Evolutionary conservation across 1,139 yeast species (phyloP).

Genomic region (Debaryomycetaceae sp.): DNA sequence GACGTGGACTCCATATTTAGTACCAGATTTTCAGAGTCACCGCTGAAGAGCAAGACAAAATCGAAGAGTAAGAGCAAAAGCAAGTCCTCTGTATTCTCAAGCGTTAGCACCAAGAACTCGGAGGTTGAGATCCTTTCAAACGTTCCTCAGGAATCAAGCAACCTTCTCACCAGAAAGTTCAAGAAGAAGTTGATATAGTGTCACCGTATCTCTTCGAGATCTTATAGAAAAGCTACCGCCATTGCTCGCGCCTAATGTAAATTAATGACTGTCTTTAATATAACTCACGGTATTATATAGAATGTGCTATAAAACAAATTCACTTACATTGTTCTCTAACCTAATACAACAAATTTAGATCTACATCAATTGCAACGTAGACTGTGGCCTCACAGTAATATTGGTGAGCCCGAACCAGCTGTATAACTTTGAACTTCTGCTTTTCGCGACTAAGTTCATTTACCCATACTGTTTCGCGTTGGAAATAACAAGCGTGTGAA

Average conservation of each 20-base stretch:
- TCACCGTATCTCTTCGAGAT: not conserved
- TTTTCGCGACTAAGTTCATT: too few species aligned
- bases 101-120: not conserved
- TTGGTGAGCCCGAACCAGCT: too few species aligned
- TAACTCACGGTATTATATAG: not conserved
- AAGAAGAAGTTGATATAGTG: not conserved
- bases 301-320: not conserved
- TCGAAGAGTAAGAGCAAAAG: not conserved
- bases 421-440: too few species aligned
- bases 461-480: too few species aligned
- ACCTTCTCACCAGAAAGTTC: not conserved
- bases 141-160: not conserved
- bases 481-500: too few species aligned
- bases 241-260: not conserved
- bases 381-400: too few species aligned
- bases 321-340: not conserved
- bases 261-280: not conserved
- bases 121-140: not conserved
- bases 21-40: slow-evolving; percentile 6
- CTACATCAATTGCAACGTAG: too few species aligned
- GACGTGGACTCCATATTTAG: slow-evolving; percentile 22
- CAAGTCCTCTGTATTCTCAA: slow-evolving; percentile 2
- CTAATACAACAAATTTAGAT: not conserved
- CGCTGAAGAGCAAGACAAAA: slow-evolving; percentile 3
- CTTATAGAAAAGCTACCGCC: not conserved